Evolutionary conservation across 2,329 filamentous ascomycete species (phyloP), one percentile per base, ranked within the genome.

Genomic region (Delphinella strobiligena): DNA sequence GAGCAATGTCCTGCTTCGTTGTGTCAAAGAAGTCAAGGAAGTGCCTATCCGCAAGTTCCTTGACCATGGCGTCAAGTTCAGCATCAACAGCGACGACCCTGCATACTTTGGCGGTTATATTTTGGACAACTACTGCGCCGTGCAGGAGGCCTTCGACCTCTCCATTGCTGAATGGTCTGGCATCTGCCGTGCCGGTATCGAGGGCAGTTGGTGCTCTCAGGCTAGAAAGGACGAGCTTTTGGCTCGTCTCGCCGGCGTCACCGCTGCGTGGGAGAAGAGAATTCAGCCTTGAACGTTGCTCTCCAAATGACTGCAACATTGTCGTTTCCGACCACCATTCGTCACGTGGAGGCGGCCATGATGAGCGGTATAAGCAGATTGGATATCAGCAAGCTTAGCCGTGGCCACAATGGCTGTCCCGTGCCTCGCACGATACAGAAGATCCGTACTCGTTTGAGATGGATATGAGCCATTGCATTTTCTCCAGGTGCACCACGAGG

Each of bases 51-150:
- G 75, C 11, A 63, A 61, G 38, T 79, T 83, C 48, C 58, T 85
- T 15, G 71, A 81, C 31, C 63, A 63, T 4, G 75, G 77, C 1
- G 74, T 85, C 30, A 68, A 63, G 45, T 84, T 85, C 57, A 80
- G 74, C 41, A 74, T 86, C 55, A 85, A 85, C 58, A 80, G 75
- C 48, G 80, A 85, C 52, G 79, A 84, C 53, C 80, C 80, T 43
- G 79, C 78, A 9, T 84, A 84, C 53, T 87, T 88, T 61, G 80
- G 80, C 3, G 78, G 75, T 0, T 86, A 85, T 56, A 74, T 87
- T 38, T 61, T 82, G 37, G 79, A 82, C 50, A 86, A 86, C 49
- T 87, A 81, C 60, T 80, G 75, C 50, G 78, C 78, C 1, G 78
- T 88, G 19, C 81, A 88, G 56, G 77, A 84, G 31, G 75, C 78